A percentile compares a stretch with the other conserved stretches of the same genome.
Evolutionary conservation across 1,284 basidiomycete genomes (phyloP).

Genomic region (Boletus calvinii): DNA sequence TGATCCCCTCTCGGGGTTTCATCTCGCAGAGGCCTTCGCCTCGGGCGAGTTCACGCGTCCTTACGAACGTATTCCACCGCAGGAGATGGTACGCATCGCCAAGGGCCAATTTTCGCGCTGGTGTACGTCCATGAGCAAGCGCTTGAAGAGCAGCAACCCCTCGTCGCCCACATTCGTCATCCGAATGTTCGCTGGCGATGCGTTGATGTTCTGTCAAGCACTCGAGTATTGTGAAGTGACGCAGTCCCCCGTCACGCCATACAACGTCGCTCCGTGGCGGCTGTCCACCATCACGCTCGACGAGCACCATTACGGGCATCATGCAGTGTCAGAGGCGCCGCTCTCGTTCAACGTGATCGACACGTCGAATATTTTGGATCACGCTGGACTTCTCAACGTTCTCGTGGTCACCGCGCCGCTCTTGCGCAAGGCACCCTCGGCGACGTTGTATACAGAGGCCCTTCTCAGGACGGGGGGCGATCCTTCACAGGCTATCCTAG

Average conservation of each 20-base stretch:
- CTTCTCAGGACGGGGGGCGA: slow-evolving; percentile 32
- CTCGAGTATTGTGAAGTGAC: slow-evolving; percentile 22
- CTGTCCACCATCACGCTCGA: slow-evolving; percentile 36
- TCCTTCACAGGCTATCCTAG: slow-evolving; percentile 35
- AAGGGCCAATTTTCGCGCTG: slow-evolving; percentile 26
- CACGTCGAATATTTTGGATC: slow-evolving; percentile 51
- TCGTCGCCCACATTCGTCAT: slow-evolving; percentile 24
- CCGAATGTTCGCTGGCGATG: slow-evolving; percentile 36
- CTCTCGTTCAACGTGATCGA: slow-evolving; percentile 51
- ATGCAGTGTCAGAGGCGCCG: slow-evolving; percentile 32
- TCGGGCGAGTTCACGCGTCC: slow-evolving; percentile 9
- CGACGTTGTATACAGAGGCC: slow-evolving; percentile 45
- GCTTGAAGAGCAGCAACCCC: slow-evolving; percentile 14
- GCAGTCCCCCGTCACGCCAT: slow-evolving; percentile 11
- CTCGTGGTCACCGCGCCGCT: slow-evolving; percentile 40
- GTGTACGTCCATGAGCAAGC: slow-evolving; percentile 20
- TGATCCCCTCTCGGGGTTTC: slow-evolving; percentile 46
- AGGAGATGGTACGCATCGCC: slow-evolving; percentile 18
- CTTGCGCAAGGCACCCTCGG: slow-evolving; percentile 29
- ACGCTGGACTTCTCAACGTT: slow-evolving; percentile 49
- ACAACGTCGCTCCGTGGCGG: slow-evolving; percentile 35
- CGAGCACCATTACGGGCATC: slow-evolving; percentile 33
- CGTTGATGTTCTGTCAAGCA: slow-evolving; percentile 30
- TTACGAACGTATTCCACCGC: background rate
- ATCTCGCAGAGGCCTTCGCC: slow-evolving; percentile 41